Evolutionary conservation across 2,329 filamentous ascomycete genomes (phyloP), one percentile per base, ranked within the genome.

Genomic region (Fusarium dlaminii): DNA sequence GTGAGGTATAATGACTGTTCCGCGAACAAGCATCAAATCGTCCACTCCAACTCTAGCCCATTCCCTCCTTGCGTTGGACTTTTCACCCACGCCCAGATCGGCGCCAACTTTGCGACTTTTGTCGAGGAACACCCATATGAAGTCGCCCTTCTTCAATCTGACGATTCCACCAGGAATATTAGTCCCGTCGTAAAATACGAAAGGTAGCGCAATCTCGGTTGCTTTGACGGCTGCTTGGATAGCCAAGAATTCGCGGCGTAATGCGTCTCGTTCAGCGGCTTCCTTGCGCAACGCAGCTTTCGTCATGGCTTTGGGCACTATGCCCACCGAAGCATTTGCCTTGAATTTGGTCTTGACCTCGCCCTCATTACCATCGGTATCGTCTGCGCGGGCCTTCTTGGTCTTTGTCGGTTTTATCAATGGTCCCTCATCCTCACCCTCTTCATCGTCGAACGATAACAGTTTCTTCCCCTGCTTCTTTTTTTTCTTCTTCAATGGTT

Each of bases 41-140:
- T 99, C 96, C 10, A 99, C 96, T 40, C 95, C 94, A 36, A 98
- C 93, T 65, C 96, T 88, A 8, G 96, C 96, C 96, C 96, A 99
- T 79, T 96, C 93, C 70, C 93, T 91, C 70, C 91, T 86, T 20
- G 80, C 90, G 76, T 92, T 92, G 63, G 88, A 86, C 73, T 88
- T 92, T 75, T 87, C 91, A 56, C 91, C 93, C 2, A 95, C 93
- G 2, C 93, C 93, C 46, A 94, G 84, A 78, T 96, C 91, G 5
- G 95, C 95, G 18, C 95, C 96, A 2, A 98, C 92, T 81, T 98
- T 98, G 71, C 96, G 89, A 78, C 94, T 96, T 79, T 93, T 92
- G 82, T 99, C 96, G 6, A 99, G 85, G 74, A 98, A 98, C 4
- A 98, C 85, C 96, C 96, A 98, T 32, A 97, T 88, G 64, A 91